Percentiles rank a stretch among this genome's conserved stretches.
Conservation (phyloP, 1,284 basidiomycete species). For the Austroboletus rostrupii region DNA sequence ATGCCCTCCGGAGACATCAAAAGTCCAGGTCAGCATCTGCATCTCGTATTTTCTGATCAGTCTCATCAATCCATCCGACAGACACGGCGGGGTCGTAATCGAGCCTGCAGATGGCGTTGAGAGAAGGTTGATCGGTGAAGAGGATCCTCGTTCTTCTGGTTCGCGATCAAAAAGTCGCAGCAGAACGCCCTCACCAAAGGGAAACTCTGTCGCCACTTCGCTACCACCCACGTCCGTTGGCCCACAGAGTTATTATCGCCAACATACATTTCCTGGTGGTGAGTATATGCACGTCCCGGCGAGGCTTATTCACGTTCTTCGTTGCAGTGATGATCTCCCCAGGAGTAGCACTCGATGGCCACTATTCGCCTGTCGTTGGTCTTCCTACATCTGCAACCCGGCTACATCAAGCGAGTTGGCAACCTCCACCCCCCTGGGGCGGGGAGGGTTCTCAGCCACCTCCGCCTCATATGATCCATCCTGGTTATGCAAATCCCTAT, state of each 20-base stretch:
- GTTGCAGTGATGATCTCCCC: conserved; percentile 25
- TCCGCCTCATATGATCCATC: conserved; percentile 35
- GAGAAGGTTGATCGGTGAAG: conserved; percentile 34
- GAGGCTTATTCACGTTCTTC: conserved; percentile 1
- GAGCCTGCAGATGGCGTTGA: conserved; percentile 42
- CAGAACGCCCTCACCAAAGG: conserved; percentile 44
- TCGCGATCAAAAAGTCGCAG: conserved; percentile 50
- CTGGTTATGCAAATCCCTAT: conserved; percentile 42
- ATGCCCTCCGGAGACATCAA: conserved; percentile 58
- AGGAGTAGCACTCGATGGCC: conserved; percentile 30
- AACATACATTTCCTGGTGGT: conserved; percentile 47
- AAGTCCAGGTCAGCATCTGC: conserved; percentile 53
- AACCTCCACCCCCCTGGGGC: conserved; percentile 35
- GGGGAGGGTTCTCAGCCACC: conserved; percentile 26
- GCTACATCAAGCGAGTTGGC: conserved; percentile 42
- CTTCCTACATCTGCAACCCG: conserved; percentile 53
- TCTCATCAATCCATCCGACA: conserved; percentile 23
- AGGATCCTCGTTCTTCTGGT: conserved; percentile 37
- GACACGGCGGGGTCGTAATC: conserved; percentile 66
- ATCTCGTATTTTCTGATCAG: conserved; percentile 4
- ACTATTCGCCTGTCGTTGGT: conserved; percentile 33
- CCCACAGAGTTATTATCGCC: conserved; percentile 58
- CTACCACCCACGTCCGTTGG: conserved; percentile 30
- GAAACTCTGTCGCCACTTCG: conserved; percentile 28
- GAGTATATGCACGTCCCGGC: conserved; percentile 5